phyloP scores from a whole-genome alignment of 768 basidiomycete genomes.

The Hericium erinaceus region DNA sequence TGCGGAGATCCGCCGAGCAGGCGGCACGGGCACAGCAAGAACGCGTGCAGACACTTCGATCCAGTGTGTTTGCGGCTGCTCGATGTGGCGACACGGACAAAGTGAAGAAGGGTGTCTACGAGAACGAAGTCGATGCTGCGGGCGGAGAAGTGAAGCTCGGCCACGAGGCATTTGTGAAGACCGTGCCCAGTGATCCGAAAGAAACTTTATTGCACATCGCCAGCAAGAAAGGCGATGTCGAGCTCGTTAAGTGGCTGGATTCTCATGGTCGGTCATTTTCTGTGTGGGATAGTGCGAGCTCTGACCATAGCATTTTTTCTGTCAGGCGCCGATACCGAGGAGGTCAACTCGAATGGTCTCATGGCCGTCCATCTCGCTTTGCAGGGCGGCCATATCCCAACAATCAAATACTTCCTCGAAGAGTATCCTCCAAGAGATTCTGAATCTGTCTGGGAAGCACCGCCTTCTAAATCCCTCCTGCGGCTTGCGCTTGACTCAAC shows the following conservation, averaged over 20 bases:
- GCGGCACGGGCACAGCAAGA: constrained; percentile 37
- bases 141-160: constrained; percentile 60
- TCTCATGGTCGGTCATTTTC: constrained; percentile 47
- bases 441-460: constrained; percentile 44
- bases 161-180: constrained; percentile 40
- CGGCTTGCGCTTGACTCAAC: constrained; percentile 49
- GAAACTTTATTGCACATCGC: constrained; percentile 70
- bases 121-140: constrained; percentile 57
- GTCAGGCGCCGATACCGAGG: constrained; percentile 65
- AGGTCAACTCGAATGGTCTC: constrained; percentile 45
- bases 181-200: constrained; percentile 39
- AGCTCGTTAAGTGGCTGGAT: constrained; percentile 61
- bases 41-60: constrained; percentile 46
- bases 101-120: constrained; percentile 56
- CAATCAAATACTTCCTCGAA: constrained; percentile 55
- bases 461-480: constrained; percentile 36
- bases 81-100: constrained; percentile 35
- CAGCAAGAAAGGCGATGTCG: constrained; percentile 41
- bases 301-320: constrained; percentile 6
- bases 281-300: constrained; percentile 1
- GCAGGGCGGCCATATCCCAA: constrained; percentile 37
- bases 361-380: constrained; percentile 65
- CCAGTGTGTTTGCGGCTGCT: constrained; percentile 57
- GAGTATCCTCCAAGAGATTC: constrained; percentile 44
- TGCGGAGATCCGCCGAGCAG: constrained; percentile 41